A percentile compares a stretch with the other conserved stretches of the same genome.
Evolutionary conservation across 1,284 basidiomycete species (phyloP).

Genomic region (Malassezia arunalokei): DNA sequence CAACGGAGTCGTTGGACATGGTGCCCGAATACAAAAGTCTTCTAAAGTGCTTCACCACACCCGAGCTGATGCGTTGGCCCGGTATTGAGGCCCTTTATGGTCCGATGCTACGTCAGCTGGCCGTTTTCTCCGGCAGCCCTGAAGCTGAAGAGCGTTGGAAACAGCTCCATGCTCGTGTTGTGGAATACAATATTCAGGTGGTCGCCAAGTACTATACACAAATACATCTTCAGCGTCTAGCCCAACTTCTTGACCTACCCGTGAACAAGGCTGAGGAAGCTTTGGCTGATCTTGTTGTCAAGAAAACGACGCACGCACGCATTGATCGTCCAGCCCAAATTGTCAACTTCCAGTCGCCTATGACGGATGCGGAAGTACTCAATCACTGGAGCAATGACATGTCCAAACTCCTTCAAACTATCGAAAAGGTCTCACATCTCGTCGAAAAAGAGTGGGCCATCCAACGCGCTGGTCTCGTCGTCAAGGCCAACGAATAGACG

Average conservation of each 20-base stretch:
- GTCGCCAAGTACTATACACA: constrained; percentile 87
- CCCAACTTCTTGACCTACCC: constrained; percentile 74
- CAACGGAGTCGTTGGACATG: constrained; percentile 57
- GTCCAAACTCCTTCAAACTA: constrained; percentile 58
- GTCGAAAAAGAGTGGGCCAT: constrained; percentile 44
- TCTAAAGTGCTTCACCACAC: constrained; percentile 88
- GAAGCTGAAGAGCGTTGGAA: constrained; percentile 72
- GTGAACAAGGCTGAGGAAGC: constrained; percentile 70
- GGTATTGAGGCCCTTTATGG: constrained; percentile 87
- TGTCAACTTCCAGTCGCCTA: constrained; percentile 57
- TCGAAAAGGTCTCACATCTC: constrained; percentile 42
- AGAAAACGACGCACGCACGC: constrained; percentile 77
- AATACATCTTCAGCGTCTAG: constrained; percentile 71
- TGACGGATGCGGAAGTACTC: constrained; percentile 52
- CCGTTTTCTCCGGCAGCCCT: constrained; percentile 57
- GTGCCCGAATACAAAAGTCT: constrained; percentile 83
- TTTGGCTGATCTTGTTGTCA: constrained; percentile 75
- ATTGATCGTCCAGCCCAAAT: constrained; percentile 84
- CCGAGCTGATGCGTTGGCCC: constrained; percentile 94
- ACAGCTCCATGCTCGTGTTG: constrained; percentile 84
- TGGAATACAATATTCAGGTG: constrained; percentile 96
- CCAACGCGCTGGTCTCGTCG: constrained; percentile 34
- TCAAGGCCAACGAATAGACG: constrained; percentile 12
- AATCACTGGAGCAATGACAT: constrained; percentile 96
- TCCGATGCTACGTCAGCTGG: constrained; percentile 63